Evolutionary conservation across 345 rosid genomes (phyloP), one percentile per base, ranked within the genome.

Genomic region (Acer campestre): DNA sequence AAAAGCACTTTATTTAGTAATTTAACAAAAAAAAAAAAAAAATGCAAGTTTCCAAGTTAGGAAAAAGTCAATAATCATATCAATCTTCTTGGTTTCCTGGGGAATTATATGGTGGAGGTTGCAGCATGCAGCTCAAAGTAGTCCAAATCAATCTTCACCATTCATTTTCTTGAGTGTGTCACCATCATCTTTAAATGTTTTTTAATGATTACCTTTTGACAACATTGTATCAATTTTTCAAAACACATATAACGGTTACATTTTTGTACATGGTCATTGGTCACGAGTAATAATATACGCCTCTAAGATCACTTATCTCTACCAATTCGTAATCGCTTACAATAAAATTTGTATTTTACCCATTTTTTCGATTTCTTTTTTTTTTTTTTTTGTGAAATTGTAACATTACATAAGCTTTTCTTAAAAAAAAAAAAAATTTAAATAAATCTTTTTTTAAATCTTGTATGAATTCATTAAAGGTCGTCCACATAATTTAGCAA

Each of bases 161-260:
- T 66, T 78, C 74, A 38, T 78, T 78, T 56, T 49, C 51, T 5
- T 46, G 20, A 4, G 29, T 44, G 10, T 16, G 16, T 65, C 66
- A 23, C 17, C 58, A 18, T 48, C 49, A 9, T 48, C 16, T 46
- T 46, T 48, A 14, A 10, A 3, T 17, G n/a, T 12, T 48, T 78
- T 74, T 56, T 35, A 22, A 78, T 81, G 7, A 78, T 70, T 55
- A 42, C 73, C 77, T 73, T 77, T 73, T 68, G 77, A 58, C 77
- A 55, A 69, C 58, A 56, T 67, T 70, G 18, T 4, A 0, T 10
- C 51, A 62, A 61, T 23, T 42, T 73, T 27, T 6, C n/a, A 31
- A 71, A 71, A 17, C 27, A 66, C 23, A 67, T 10, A 40, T 40
- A 67, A 67, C 70, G 27, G 70, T 38, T 18, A 40, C 23, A 67